phyloP scores from a whole-genome alignment of 257 asterid genomes.

The Schizonepeta tenuifolia region DNA sequence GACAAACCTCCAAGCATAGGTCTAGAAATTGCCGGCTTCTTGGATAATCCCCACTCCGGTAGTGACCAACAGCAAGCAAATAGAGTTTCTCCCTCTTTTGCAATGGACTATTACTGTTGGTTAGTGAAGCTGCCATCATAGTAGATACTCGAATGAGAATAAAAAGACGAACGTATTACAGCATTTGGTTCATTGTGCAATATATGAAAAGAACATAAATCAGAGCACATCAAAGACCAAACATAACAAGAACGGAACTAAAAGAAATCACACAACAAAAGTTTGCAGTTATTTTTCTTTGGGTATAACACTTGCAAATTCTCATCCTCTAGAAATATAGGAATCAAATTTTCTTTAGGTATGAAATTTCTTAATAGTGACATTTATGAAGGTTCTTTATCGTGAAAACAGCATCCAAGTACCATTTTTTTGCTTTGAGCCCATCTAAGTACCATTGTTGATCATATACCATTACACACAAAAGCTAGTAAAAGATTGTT shows the following conservation, averaged over 20 bases:
- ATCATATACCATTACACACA: neutral
- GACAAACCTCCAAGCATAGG: slow-evolving; percentile 67
- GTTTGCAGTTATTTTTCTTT: neutral
- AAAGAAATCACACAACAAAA: neutral
- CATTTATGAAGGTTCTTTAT: no score
- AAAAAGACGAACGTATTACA: neutral
- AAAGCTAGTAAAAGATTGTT: neutral
- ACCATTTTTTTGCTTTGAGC: no score
- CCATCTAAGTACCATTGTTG: neutral
- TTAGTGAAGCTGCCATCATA: slow-evolving; percentile 53
- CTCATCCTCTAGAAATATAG: neutral
- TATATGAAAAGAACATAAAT: neutral
- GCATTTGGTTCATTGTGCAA: neutral
- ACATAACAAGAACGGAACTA: neutral
- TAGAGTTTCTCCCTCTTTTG: slow-evolving; percentile 73
- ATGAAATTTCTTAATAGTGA: neutral
- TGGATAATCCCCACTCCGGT: slow-evolving; percentile 65
- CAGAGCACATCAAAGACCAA: neutral
- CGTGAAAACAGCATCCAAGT: neutral
- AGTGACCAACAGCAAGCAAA: slow-evolving; percentile 66
- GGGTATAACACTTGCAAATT: neutral
- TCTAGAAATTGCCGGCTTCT: slow-evolving; percentile 64
- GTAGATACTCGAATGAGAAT: neutral
- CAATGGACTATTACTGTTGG: slow-evolving; percentile 50
- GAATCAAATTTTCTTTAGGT: neutral